phyloP scores from a whole-genome alignment of 768 basidiomycete genomes.

The Mycena venus region DNA sequence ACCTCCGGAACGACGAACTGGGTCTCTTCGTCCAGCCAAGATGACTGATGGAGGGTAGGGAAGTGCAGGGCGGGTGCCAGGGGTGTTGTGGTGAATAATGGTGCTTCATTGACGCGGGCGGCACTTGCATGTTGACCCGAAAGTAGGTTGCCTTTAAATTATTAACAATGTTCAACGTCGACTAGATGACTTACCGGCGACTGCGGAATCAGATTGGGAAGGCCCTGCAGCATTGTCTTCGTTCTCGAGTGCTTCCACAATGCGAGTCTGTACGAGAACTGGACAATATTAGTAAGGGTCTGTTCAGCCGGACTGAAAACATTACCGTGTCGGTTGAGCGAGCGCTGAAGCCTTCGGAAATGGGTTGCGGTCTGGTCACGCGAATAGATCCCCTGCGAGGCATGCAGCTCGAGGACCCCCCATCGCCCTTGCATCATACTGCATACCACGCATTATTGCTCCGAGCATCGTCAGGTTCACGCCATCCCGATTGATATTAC shows the following conservation, averaged over 20 bases:
- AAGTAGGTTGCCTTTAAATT: neutral
- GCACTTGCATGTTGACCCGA: neutral
- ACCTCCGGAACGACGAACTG: neutral
- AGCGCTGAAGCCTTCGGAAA: conserved; percentile 12
- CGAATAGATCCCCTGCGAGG: conserved; percentile 20
- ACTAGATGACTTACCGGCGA: no score
- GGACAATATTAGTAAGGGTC: neutral
- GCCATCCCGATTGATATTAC: conserved; percentile 40
- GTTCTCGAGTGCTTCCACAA: neutral
- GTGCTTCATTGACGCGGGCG: neutral
- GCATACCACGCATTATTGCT: conserved; percentile 40
- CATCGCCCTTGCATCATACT: conserved; percentile 33
- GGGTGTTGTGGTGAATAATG: neutral
- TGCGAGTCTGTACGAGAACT: neutral
- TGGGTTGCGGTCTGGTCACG: conserved; percentile 10
- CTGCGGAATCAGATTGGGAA: neutral
- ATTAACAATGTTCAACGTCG: no score
- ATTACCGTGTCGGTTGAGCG: conserved; percentile 12
- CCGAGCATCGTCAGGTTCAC: conserved; percentile 40
- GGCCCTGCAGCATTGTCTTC: neutral
- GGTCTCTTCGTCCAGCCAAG: neutral
- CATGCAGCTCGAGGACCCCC: conserved; percentile 12
- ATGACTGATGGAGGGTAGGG: neutral
- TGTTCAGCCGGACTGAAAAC: neutral
- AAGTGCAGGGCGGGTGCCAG: neutral